Evolutionary conservation across 31 red algal species (phyloP).

Genomic region (Porphyra umbilicalis): DNA sequence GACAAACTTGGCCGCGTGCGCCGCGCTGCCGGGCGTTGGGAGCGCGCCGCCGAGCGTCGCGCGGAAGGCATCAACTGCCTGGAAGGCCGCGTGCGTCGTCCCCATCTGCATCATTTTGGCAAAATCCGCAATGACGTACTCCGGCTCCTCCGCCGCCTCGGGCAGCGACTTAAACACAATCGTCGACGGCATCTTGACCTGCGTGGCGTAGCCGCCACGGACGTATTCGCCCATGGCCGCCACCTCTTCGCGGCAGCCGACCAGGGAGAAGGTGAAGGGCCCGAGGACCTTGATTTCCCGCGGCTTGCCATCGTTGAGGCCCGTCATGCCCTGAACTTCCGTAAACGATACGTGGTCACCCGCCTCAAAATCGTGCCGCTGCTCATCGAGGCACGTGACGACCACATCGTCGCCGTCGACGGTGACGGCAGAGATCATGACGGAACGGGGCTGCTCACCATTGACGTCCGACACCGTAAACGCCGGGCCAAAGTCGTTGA

Average conservation of each 20-base stretch:
- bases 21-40: slow-evolving; percentile 43
- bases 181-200: slow-evolving; percentile 86
- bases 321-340: slow-evolving; percentile 79
- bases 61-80: slow-evolving; percentile 53
- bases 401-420: slow-evolving; percentile 43
- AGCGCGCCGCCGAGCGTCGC: slow-evolving; percentile 7
- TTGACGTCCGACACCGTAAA: slow-evolving; percentile 70
- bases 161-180: slow-evolving; percentile 56
- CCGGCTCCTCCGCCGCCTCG: slow-evolving; percentile 36
- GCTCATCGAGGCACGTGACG: slow-evolving; percentile 89
- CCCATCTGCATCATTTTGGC: slow-evolving; percentile 78
- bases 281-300: slow-evolving; percentile 65
- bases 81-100: slow-evolving; percentile 72
- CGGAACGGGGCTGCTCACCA: slow-evolving; percentile 80
- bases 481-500: slow-evolving; percentile 85
- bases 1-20: slow-evolving; percentile 45
- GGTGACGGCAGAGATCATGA: slow-evolving; percentile 59
- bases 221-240: slow-evolving; percentile 55
- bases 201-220: slow-evolving; percentile 77
- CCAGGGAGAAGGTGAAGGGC: slow-evolving; percentile 83
- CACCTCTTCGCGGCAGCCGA: slow-evolving; percentile 38
- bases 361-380: slow-evolving; percentile 92
- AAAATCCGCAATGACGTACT: slow-evolving; percentile 77
- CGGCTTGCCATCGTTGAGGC: slow-evolving; percentile 77
- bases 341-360: slow-evolving; percentile 86